A percentile compares a stretch with the other conserved stretches of the same genome.
These are phyloP conservation scores for Hypoxylon sp. DNA, from an alignment of 2,329 filamentous ascomycete species.

Conservation along the genomic window DNA sequence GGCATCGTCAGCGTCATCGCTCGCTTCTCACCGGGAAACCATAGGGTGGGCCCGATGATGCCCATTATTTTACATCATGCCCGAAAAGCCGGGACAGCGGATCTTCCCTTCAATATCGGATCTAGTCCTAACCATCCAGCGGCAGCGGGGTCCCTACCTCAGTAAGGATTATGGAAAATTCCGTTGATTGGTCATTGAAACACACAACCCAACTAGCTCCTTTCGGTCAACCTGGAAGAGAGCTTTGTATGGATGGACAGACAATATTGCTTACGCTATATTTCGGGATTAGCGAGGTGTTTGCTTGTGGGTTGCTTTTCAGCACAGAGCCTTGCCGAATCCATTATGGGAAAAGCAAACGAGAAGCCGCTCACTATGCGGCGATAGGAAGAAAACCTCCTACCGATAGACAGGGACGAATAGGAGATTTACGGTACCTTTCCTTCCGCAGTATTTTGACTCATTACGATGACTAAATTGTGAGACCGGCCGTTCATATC, in stretches of 20 bases:
- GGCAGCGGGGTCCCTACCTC: slow-evolving; percentile 9
- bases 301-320: slow-evolving; percentile 28
- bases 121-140: slow-evolving; percentile 6
- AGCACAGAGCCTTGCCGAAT: slow-evolving; percentile 7
- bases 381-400: slow-evolving; percentile 7
- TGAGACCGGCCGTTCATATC: not conserved
- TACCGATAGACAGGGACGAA: slow-evolving; percentile 1
- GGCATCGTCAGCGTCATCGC: slow-evolving; percentile 16
- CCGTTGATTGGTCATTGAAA: slow-evolving; percentile 25
- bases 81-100: slow-evolving; percentile 39
- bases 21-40: slow-evolving; percentile 7
- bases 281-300: slow-evolving; percentile 26
- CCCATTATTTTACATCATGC: slow-evolving; percentile 12
- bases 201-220: slow-evolving; percentile 7
- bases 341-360: slow-evolving; percentile 10
- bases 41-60: slow-evolving; percentile 11
- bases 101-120: slow-evolving; percentile 23
- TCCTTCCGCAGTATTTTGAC: not conserved
- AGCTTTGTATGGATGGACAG: slow-evolving; percentile 4
- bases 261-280: slow-evolving; percentile 16
- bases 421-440: not conserved
- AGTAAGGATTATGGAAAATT: slow-evolving; percentile 18
- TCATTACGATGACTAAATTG: not conserved
- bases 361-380: slow-evolving; percentile 9
- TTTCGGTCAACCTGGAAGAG: slow-evolving; percentile 13